Percentiles rank a stretch among this genome's conserved stretches.
phyloP scores from a whole-genome alignment of 2,329 filamentous ascomycete species.

The Ceratocystis cacaofunesta region DNA sequence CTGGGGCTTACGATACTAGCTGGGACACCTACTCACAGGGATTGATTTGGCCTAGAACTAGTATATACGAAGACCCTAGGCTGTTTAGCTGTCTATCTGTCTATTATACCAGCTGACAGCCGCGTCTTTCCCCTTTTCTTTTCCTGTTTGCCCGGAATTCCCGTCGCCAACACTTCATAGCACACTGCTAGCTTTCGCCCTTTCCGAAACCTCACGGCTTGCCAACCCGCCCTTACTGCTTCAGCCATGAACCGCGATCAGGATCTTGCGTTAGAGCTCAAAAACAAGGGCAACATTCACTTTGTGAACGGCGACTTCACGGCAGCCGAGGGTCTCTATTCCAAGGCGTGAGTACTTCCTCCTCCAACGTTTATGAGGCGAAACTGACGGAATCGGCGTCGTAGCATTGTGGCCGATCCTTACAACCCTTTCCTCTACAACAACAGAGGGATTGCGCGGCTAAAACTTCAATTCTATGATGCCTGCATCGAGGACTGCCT shows the following conservation, averaged over 20 bases:
- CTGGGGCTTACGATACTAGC: neutral
- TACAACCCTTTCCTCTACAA: constrained; percentile 69
- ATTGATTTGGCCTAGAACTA: neutral
- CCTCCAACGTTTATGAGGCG: no score
- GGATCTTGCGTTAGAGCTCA: constrained; percentile 29
- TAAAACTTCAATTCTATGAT: constrained; percentile 60
- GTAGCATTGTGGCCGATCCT: constrained; percentile 61
- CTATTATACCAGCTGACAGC: neutral
- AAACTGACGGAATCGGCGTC: neutral
- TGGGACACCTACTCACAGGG: neutral
- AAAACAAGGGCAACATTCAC: constrained; percentile 46
- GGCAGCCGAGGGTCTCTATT: constrained; percentile 54
- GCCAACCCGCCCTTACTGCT: neutral
- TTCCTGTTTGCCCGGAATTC: neutral
- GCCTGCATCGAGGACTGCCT: constrained; percentile 65
- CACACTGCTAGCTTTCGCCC: no score
- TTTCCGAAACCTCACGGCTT: neutral
- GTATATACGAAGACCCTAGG: neutral
- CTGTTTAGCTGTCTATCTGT: neutral
- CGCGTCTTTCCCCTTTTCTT: neutral
- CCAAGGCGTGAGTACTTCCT: constrained; percentile 43
- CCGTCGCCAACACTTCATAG: no score
- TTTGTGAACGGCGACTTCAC: constrained; percentile 52
- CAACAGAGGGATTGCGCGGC: constrained; percentile 71
- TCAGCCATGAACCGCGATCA: neutral